Conservation (phyloP, 257 asterid genomes). For the Fraxinus americana region DNA sequence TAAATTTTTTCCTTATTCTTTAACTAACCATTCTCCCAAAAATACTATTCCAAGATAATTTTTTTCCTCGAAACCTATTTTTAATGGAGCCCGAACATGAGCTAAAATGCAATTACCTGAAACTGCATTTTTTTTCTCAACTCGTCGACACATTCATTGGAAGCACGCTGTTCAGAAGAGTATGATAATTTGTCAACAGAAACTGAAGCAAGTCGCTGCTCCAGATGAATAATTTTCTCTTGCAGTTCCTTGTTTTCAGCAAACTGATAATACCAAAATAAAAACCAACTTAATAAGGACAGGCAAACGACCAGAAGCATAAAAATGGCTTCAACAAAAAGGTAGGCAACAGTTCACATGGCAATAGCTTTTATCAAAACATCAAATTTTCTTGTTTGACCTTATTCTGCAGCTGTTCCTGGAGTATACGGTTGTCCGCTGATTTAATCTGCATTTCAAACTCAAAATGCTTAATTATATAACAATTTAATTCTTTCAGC, state of each 20-base stretch:
- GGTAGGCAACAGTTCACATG: not conserved
- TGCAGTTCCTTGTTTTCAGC: slow-evolving; percentile 73
- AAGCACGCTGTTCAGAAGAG: slow-evolving; percentile 45
- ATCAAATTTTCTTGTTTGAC: slow-evolving; percentile 30
- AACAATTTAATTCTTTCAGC: slow-evolving; percentile 5
- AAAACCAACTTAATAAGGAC: slow-evolving; percentile 16
- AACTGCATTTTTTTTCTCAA: slow-evolving; percentile 71
- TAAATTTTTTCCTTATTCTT: too few relatives aligned
- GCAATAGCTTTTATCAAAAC: too few relatives aligned
- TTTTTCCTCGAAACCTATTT: too few relatives aligned
- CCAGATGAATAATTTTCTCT: slow-evolving; percentile 59
- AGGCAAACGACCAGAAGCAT: slow-evolving; percentile 17
- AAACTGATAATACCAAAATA: slow-evolving; percentile 53
- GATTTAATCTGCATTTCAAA: slow-evolving; percentile 72
- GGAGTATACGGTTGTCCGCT: slow-evolving; percentile 93
- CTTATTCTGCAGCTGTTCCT: slow-evolving; percentile 91
- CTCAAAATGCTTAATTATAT: slow-evolving; percentile 28
- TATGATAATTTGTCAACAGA: slow-evolving; percentile 42
- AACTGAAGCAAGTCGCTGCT: slow-evolving; percentile 65
- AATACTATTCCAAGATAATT: too few relatives aligned
- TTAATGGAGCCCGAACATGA: too few relatives aligned
- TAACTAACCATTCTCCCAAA: too few relatives aligned
- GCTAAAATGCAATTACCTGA: slow-evolving; percentile 51
- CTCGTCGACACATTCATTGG: slow-evolving; percentile 65
- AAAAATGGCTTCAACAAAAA: slow-evolving; percentile 1